Base-by-base conservation (phyloP, 257 asterid species). In the Solanum peruvianum region DNA sequence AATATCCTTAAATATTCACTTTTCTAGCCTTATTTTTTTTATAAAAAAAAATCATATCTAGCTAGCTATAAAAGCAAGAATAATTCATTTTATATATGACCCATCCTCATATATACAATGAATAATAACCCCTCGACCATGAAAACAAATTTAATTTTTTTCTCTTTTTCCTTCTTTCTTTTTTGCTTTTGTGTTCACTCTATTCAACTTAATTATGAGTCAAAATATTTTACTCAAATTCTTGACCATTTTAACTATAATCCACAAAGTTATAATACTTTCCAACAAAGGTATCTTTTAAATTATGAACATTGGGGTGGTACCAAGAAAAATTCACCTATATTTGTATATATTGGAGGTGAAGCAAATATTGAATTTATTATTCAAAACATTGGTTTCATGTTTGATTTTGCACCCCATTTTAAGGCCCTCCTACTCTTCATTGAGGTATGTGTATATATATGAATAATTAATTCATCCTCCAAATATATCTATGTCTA, bases 341-440 rank as follows among this genome's bases (percentile, higher is more conserved):
- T 96, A 92, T 96, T 96, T 85, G 95, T 96, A 81, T 95, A 94
- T 92, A 95, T 95, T 1, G 98, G 99, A 23, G 95, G 95, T 81
- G 99, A 96, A 92, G 98, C 98, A 31, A 92, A 93, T 64, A 91
- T 95, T 82, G 99, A 95, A 86, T 96, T 98, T 98, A 95, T 96
- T 31, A 91, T 98, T 23, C 96, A 93, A 66, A 95, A 96, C 88
- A 93, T 98, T 0, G 98, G 99, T 60, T 96, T 96, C 95, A 89
- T 96, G 98, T 96, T 93, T 84, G 94, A 96, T 3, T 89, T 41
- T 4, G 98, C 98, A 0, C 97, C 96, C 10, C 89, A n/a, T 83
- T 96, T 95, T 82, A 87, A 87, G 84, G 96, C 99, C 37, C n/a
- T 56, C 11, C 47, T 95, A 3, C 90, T 96, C 70, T 96, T 96